Conservation (phyloP, 768 basidiomycete species). For the Mycena belliarum region DNA sequence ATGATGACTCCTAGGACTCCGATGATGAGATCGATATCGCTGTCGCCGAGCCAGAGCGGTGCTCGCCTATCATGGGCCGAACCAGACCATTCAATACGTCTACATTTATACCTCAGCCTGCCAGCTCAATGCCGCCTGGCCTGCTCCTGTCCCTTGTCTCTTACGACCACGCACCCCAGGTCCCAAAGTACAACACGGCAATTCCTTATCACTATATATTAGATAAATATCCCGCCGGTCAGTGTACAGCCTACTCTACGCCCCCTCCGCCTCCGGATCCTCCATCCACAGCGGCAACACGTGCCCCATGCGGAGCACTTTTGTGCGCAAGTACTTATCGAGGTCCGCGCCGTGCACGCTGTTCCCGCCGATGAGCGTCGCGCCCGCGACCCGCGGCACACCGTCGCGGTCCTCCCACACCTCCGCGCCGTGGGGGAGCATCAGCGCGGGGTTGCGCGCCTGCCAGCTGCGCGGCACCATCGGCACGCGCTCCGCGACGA, state of each 20-base stretch:
- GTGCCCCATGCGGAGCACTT: conserved; percentile 97
- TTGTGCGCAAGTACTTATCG: conserved; percentile 94
- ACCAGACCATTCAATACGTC: not conserved
- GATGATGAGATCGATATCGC: not conserved
- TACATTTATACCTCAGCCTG: not conserved
- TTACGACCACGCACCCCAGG: too few relatives aligned
- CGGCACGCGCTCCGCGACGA: conserved; percentile 79
- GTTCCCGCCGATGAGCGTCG: conserved; percentile 79
- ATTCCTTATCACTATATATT: not conserved
- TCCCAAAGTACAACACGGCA: not conserved
- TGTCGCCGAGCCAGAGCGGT: not conserved
- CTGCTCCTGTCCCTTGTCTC: too few relatives aligned
- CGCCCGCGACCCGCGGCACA: conserved; percentile 54
- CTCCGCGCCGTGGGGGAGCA: conserved; percentile 21
- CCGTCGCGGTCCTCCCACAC: conserved; percentile 29
- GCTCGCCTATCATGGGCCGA: not conserved
- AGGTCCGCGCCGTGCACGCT: conserved; percentile 81
- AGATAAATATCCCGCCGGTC: not conserved
- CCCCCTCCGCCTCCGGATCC: not conserved
- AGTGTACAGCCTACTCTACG: not conserved
- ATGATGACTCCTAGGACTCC: not conserved
- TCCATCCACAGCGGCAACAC: conserved; percentile 60
- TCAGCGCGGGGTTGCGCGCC: conserved; percentile 36
- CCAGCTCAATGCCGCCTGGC: not conserved
- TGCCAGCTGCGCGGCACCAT: conserved; percentile 96